Evolutionary conservation across 2,329 filamentous ascomycete species (phyloP), one percentile per base, ranked within the genome.

Genomic region (Clonostachys sp.): DNA sequence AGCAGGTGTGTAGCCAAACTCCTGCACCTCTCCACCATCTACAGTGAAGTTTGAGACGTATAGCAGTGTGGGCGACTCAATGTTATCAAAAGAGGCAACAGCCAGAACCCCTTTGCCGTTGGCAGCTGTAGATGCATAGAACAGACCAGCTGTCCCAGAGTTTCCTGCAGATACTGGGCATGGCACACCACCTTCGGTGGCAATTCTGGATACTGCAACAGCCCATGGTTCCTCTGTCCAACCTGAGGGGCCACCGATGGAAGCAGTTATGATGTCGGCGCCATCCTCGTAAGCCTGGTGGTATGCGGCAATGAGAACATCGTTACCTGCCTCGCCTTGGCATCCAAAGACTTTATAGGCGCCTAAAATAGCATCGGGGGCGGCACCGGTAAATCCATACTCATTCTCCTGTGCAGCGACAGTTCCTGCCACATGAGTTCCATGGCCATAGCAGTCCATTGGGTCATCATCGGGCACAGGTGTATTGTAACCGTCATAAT

Each of bases 341-440:
- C 80, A 84, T 42, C 78, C 78, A 48, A 83, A 81, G 5, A 81
- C 76, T 42, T 74, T 72, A 64, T 78, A 84, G 42, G 73, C 70
- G 41, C 78, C 78, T 2, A 85, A 65, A 2, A 66, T 77, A 2
- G 79, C 80, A 39, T 72, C 77, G 1, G 77, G 74, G 1, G 79
- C 80, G 10, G 73, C 78, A 14, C 81, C 81, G 14, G 74, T 76
- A 55, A 82, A 78, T n/a, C 74, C 74, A 36, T 72, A 72, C 0
- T 66, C 60, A 56, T 81, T 71, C 42, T 63, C 59, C 58, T 82
- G 76, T 2, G 80, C 81, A 3, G 79, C 82, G 41, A 86, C 74
- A 50, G 81, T 84, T 34, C 83, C 83, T 2, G 80, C 72, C 20
- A 83, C 78, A 59, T 83, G 80, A 1, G 77, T 81, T 33, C 82